These are phyloP conservation scores for Ophiocordyceps camponoti-saundersi DNA, from an alignment of 2,329 filamentous ascomycete genomes.

Conservation along the genomic window DNA sequence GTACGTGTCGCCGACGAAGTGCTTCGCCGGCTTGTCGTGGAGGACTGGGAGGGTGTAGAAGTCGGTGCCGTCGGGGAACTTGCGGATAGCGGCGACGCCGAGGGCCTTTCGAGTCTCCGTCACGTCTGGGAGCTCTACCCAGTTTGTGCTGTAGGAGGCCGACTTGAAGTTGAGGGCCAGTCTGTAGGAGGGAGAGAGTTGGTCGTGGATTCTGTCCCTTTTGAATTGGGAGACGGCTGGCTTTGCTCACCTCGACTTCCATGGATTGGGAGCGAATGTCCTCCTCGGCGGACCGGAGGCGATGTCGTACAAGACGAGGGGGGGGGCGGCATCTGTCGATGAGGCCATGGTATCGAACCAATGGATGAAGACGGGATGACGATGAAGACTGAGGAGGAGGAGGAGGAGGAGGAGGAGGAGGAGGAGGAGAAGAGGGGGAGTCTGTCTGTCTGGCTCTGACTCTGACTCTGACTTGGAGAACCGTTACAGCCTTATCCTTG, in stretches of 20 bases:
- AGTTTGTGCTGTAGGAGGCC: conserved; percentile 19
- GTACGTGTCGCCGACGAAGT: conserved; percentile 41
- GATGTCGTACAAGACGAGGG: conserved; percentile 24
- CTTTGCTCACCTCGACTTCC: conserved; percentile 8
- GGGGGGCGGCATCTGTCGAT: not conserved
- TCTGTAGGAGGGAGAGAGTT: conserved; percentile 2
- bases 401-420: not conserved
- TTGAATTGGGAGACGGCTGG: no score
- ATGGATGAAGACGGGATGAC: not conserved
- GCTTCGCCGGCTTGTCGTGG: conserved; percentile 21
- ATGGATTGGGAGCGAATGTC: conserved; percentile 14
- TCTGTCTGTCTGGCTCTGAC: no score
- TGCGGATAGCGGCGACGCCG: conserved; percentile 29
- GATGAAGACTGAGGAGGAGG: not conserved
- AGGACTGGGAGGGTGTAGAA: conserved; percentile 45
- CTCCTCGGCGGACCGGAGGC: conserved; percentile 13
- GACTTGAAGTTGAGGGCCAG: conserved; percentile 25
- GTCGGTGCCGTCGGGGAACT: conserved; percentile 36
- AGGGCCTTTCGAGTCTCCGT: conserved; percentile 26
- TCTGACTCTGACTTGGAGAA: no score
- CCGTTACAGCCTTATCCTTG: no score
- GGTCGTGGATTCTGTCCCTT: not conserved
- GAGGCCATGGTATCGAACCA: not conserved
- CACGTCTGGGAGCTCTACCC: conserved; percentile 36
- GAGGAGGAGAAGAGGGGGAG: no score